Base-by-base conservation (phyloP, 1,284 basidiomycete genomes). In the Hymenochaete sp. region DNA sequence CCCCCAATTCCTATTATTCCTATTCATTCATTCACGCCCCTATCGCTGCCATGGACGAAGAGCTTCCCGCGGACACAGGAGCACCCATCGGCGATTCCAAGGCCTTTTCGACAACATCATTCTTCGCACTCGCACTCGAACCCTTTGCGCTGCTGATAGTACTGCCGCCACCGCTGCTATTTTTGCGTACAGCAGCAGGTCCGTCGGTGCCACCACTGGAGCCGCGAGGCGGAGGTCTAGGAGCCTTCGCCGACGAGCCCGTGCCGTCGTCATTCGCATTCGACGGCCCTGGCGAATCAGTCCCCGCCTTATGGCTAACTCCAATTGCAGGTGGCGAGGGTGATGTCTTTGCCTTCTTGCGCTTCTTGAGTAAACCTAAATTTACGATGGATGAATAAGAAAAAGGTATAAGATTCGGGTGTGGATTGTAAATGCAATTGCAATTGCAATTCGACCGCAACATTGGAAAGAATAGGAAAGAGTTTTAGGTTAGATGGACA, bases 361-460 rank as follows among this genome's bases (percentile, higher is more conserved):
- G 84, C 68, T 90, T 93, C 73, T 91, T 92, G 49, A 87, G 62
- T 46, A 92, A 64, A 25, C 79, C 80, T 78, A 29, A 11, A 48
- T 28, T 43, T 27, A 36, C 22, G 5, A 49, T 29, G 10, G 42
- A 46, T 13, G 47, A 45, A 32, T 24, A 26, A 24, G 43, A 44
- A 1, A 45, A 26, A 16, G 32, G 21, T 35, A 35, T 5, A 35
- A 35, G 6, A n/a, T 35, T 5, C 13, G 32, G 14, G 13, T 35
- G 13, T 35, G 13, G 5, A 16, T 9, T 31, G 28, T 10, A 14
- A 31, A 31, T 10, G 28, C n/a, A n/a, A n/a, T n/a, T n/a, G n/a
- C 18, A 21, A 24, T 21, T 14, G 1, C 14, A 7, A n/a, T n/a
- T n/a, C n/a, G n/a, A n/a, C n/a, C n/a, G n/a, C n/a, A n/a, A n/a